A percentile compares a stretch with the other conserved stretches of the same genome.
Evolutionary conservation across 495 filamentous ascomycete genomes (phyloP).

Genomic region (Aspergillus bertholletiae): DNA sequence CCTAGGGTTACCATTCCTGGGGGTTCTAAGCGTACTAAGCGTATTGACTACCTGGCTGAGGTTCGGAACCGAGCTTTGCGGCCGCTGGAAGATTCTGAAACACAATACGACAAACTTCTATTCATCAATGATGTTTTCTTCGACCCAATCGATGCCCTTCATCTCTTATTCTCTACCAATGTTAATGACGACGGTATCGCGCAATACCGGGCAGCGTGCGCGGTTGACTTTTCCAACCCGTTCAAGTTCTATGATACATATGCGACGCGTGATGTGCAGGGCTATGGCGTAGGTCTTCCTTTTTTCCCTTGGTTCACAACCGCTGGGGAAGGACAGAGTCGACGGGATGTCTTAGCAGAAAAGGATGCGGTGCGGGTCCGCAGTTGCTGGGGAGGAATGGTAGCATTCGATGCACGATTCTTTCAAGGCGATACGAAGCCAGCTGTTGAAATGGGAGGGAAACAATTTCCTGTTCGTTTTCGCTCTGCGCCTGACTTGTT

Average conservation of each 20-base stretch:
- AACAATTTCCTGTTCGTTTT: slow-evolving; percentile 56
- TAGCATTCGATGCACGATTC: slow-evolving; percentile 68
- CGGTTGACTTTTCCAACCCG: slow-evolving; percentile 70
- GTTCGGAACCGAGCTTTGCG: slow-evolving; percentile 70
- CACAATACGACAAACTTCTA: slow-evolving; percentile 62
- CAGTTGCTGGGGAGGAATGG: slow-evolving; percentile 82
- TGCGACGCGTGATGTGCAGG: slow-evolving; percentile 71
- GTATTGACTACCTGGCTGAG: slow-evolving; percentile 74
- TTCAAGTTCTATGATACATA: slow-evolving; percentile 83
- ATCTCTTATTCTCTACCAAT: slow-evolving; percentile 76
- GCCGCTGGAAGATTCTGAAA: slow-evolving; percentile 51
- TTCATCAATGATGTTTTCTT: slow-evolving; percentile 78
- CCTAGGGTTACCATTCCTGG: slow-evolving; percentile 57
- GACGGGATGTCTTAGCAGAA: slow-evolving; percentile 56
- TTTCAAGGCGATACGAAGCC: slow-evolving; percentile 40
- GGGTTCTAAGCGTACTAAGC: slow-evolving; percentile 60
- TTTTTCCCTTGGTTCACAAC: slow-evolving; percentile 73
- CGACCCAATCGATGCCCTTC: slow-evolving; percentile 62
- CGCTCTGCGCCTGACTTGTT: slow-evolving; percentile 60
- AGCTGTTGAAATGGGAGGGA: background rate
- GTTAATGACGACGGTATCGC: slow-evolving; percentile 50
- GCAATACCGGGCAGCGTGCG: slow-evolving; percentile 75
- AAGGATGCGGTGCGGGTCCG: slow-evolving; percentile 69
- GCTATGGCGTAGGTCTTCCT: slow-evolving; percentile 65
- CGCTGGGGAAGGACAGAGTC: slow-evolving; percentile 52